phyloP scores from a whole-genome alignment of 345 rosid species.

The Kernera saxatilis region DNA sequence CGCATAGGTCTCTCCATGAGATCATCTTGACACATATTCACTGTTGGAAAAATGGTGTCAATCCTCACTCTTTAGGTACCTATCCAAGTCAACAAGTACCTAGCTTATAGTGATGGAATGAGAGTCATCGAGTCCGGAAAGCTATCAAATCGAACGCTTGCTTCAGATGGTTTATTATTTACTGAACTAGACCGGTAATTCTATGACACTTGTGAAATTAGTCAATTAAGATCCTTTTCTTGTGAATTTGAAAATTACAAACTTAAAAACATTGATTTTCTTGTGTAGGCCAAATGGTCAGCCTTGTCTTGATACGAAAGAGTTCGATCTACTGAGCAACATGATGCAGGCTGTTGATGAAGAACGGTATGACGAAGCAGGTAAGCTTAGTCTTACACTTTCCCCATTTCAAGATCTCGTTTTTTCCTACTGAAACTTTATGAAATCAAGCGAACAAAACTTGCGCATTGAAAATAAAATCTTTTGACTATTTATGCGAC shows the following conservation, averaged over 20 bases:
- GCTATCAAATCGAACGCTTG: conserved; percentile 43
- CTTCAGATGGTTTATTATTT: conserved; percentile 54
- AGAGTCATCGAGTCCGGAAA: conserved; percentile 79
- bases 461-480: no score
- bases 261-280: neutral
- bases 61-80: conserved; percentile 49
- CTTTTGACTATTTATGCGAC: no score
- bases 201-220: neutral
- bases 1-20: neutral
- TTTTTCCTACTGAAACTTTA: no score
- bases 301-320: conserved; percentile 84
- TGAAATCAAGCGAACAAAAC: neutral
- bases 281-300: conserved; percentile 78
- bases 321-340: conserved; percentile 68
- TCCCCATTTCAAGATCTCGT: neutral
- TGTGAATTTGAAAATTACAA: neutral
- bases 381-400: conserved; percentile 33
- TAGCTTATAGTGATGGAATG: conserved; percentile 95
- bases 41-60: neutral
- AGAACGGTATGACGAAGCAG: conserved; percentile 90
- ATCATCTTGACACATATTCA: neutral
- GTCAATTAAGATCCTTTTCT: neutral
- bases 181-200: conserved; percentile 77
- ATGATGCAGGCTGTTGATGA: conserved; percentile 70
- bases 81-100: conserved; percentile 87